phyloP scores from a whole-genome alignment of 768 basidiomycete species.

The Russula ochroleuca region DNA sequence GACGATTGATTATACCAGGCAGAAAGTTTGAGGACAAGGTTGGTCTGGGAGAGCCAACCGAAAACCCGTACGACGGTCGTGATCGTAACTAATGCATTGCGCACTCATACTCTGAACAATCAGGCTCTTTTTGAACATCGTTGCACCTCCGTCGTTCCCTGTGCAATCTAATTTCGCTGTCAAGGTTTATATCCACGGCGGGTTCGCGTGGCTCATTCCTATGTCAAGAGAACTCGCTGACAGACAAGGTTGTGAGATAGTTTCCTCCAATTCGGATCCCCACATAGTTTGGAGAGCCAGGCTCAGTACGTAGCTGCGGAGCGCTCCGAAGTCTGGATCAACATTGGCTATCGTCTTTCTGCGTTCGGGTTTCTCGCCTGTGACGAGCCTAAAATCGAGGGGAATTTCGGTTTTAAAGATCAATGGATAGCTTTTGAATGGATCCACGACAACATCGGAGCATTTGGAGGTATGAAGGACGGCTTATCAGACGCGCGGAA shows the following conservation, averaged over 20 bases:
- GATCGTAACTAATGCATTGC: background rate
- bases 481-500: background rate
- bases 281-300: constrained; percentile 55
- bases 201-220: constrained; percentile 38
- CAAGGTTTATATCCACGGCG: constrained; percentile 74
- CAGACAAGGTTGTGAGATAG: constrained; percentile 35
- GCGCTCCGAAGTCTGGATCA: constrained; percentile 67
- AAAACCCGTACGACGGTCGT: constrained; percentile 52
- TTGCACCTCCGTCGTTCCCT: constrained; percentile 50
- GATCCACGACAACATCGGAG: constrained; percentile 60
- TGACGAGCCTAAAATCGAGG: constrained; percentile 54
- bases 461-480: constrained; percentile 57
- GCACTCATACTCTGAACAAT: background rate
- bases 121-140: constrained; percentile 65
- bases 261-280: constrained; percentile 76
- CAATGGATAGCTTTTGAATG: constrained; percentile 76
- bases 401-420: constrained; percentile 84
- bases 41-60: constrained; percentile 61
- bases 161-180: constrained; percentile 52
- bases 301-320: constrained; percentile 64
- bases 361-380: constrained; percentile 73
- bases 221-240: background rate
- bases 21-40: constrained; percentile 53
- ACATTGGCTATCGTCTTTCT: constrained; percentile 72
- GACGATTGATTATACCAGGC: constrained; percentile 34